Conservation (phyloP, 805 yeast genomes). For the Blastobotrys americana region DNA sequence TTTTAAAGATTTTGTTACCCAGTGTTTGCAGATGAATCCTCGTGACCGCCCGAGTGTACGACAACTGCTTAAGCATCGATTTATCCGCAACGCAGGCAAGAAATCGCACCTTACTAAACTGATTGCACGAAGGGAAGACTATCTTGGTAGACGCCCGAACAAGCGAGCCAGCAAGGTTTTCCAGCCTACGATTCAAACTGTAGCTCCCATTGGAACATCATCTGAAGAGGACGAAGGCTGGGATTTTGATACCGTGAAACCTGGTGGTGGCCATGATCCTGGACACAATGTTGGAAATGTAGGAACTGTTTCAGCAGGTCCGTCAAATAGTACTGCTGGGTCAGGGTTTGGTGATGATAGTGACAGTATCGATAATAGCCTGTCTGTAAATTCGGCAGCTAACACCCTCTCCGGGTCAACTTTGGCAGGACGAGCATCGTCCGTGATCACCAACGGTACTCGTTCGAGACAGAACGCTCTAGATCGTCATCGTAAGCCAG, state of each 20-base stretch:
- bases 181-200: conserved; percentile 14
- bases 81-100: conserved; percentile 40
- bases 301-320: not conserved
- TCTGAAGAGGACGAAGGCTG: conserved; percentile 28
- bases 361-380: not conserved
- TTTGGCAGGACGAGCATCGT: not conserved
- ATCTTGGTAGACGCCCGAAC: not conserved
- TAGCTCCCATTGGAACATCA: conserved; percentile 4
- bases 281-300: too few relatives aligned
- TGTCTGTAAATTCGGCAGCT: not conserved
- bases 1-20: conserved; percentile 60
- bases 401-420: not conserved
- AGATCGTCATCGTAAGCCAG: not conserved
- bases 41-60: conserved; percentile 56
- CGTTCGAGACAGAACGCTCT: not conserved
- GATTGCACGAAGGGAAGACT: conserved; percentile 24
- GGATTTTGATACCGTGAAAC: conserved; percentile 35
- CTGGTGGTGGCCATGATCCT: conserved; percentile 6
- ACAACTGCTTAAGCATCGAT: conserved; percentile 56
- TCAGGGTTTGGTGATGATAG: not conserved
- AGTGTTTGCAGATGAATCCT: conserved; percentile 70
- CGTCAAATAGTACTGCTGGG: not conserved
- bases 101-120: conserved; percentile 33
- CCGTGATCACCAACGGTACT: too few relatives aligned
- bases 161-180: conserved; percentile 11